A percentile compares a stretch with the other conserved stretches of the same genome.
Conservation (phyloP, 2,329 filamentous ascomycete species). For the Aspergillus puulaauensis region DNA sequence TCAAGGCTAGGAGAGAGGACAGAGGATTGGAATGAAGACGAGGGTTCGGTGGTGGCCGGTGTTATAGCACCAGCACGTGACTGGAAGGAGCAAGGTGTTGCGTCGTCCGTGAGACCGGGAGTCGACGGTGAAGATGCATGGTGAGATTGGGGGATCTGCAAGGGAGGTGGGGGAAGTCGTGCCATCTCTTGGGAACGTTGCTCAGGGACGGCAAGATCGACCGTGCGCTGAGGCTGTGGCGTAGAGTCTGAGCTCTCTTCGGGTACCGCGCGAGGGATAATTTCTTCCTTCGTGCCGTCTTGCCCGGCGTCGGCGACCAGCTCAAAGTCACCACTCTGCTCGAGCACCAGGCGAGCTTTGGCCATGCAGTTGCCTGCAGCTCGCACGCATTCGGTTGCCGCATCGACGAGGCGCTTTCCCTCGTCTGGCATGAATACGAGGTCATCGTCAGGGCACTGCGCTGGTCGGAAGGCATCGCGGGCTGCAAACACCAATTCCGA, state of each 20-base stretch:
- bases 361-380: slow-evolving; percentile 88
- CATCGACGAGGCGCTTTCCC: slow-evolving; percentile 70
- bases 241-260: slow-evolving; percentile 17
- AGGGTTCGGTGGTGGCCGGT: slow-evolving; percentile 28
- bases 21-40: slow-evolving; percentile 27
- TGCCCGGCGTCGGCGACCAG: slow-evolving; percentile 57
- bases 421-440: slow-evolving; percentile 79
- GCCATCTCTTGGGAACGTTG: slow-evolving; percentile 27
- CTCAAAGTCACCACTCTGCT: slow-evolving; percentile 88
- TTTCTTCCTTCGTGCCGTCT: slow-evolving; percentile 34
- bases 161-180: slow-evolving; percentile 46
- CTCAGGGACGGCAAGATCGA: slow-evolving; percentile 11
- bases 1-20: slow-evolving; percentile 28
- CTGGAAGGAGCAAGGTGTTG: slow-evolving; percentile 41
- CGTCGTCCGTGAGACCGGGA: slow-evolving; percentile 36
- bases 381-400: slow-evolving; percentile 84
- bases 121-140: slow-evolving; percentile 34
- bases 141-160: slow-evolving; percentile 40
- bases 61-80: slow-evolving; percentile 41
- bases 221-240: slow-evolving; percentile 20
- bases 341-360: slow-evolving; percentile 80
- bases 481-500: slow-evolving; percentile 78
- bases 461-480: slow-evolving; percentile 71
- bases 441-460: slow-evolving; percentile 67
- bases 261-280: slow-evolving; percentile 6